A percentile compares a stretch with the other conserved stretches of the same genome.
Conservation (phyloP, 2,329 filamentous ascomycete species). For the Trichoderma sp. region DNA sequence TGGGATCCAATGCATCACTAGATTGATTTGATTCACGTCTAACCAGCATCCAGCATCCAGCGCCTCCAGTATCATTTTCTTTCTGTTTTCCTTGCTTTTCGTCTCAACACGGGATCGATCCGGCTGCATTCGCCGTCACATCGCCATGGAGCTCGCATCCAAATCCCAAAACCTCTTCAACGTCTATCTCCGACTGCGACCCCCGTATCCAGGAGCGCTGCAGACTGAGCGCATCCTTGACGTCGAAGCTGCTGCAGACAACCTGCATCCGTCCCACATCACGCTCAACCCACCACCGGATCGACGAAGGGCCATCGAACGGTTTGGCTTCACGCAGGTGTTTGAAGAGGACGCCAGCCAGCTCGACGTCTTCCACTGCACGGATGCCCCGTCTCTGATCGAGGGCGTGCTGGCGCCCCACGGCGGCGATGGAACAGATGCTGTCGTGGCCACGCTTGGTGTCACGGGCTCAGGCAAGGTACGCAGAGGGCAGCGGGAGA, state of each 20-base stretch:
- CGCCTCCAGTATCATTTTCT: slow-evolving; percentile 7
- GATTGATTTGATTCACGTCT: not conserved
- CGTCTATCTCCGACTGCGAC: slow-evolving; percentile 83
- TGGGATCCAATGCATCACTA: not conserved
- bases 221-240: slow-evolving; percentile 70
- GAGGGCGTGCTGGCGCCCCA: slow-evolving; percentile 76
- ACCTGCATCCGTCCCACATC: slow-evolving; percentile 63
- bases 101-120: not conserved
- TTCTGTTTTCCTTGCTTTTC: not conserved
- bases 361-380: slow-evolving; percentile 81
- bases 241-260: slow-evolving; percentile 62
- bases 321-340: slow-evolving; percentile 90
- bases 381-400: slow-evolving; percentile 72
- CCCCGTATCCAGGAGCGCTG: slow-evolving; percentile 52
- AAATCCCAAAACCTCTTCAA: slow-evolving; percentile 70
- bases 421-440: slow-evolving; percentile 80
- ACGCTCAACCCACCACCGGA: slow-evolving; percentile 81
- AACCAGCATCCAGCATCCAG: not conserved
- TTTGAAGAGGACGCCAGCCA: slow-evolving; percentile 87
- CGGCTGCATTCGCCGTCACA: not conserved
- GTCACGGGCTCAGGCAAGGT: slow-evolving; percentile 98
- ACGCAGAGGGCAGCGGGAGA: not conserved
- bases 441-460: slow-evolving; percentile 84
- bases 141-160: slow-evolving; percentile 29
- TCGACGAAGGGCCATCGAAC: slow-evolving; percentile 84